Evolutionary conservation across 108 stramenopile genomes (phyloP).

Genomic region (Fistulifera pelliculosa): DNA sequence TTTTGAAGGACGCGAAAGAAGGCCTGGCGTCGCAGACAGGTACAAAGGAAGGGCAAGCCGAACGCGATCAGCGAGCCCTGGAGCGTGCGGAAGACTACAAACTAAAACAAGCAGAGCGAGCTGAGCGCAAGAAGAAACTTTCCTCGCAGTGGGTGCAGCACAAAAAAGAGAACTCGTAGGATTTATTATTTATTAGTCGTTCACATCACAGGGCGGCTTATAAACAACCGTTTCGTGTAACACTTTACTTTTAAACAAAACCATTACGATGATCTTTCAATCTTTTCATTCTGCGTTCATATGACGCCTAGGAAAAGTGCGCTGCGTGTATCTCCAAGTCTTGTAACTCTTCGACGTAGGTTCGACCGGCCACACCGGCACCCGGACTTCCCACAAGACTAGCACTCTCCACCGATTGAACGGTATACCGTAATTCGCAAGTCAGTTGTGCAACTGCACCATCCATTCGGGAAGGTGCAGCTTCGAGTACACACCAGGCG

Average conservation of each 20-base stretch:
- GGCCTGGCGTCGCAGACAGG: slow-evolving; percentile 17
- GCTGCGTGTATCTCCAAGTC: slow-evolving; percentile 71
- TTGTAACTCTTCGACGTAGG: slow-evolving; percentile 78
- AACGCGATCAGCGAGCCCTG: slow-evolving; percentile 8
- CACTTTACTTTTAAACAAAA: no score
- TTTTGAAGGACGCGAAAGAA: slow-evolving; percentile 11
- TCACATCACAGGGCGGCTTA: background rate
- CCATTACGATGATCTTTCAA: no score
- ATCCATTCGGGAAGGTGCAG: slow-evolving; percentile 68
- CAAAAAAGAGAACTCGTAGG: slow-evolving; percentile 20
- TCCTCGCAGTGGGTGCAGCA: slow-evolving; percentile 23
- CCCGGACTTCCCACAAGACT: slow-evolving; percentile 49
- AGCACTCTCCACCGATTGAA: slow-evolving; percentile 51
- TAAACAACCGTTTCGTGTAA: background rate
- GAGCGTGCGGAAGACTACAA: slow-evolving; percentile 25
- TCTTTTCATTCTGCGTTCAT: no score
- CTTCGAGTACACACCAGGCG: slow-evolving; percentile 74
- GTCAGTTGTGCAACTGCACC: slow-evolving; percentile 60
- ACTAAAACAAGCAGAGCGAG: slow-evolving; percentile 30
- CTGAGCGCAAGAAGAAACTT: slow-evolving; percentile 29
- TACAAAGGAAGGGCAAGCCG: slow-evolving; percentile 12
- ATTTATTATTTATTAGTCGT: background rate
- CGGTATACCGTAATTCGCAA: slow-evolving; percentile 79
- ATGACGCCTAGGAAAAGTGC: slow-evolving; percentile 34
- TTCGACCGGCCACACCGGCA: slow-evolving; percentile 35